A percentile compares a stretch with the other conserved stretches of the same genome.
phyloP scores from a whole-genome alignment of 2,329 filamentous ascomycete species.

The Myriosclerotinia scirpicola region DNA sequence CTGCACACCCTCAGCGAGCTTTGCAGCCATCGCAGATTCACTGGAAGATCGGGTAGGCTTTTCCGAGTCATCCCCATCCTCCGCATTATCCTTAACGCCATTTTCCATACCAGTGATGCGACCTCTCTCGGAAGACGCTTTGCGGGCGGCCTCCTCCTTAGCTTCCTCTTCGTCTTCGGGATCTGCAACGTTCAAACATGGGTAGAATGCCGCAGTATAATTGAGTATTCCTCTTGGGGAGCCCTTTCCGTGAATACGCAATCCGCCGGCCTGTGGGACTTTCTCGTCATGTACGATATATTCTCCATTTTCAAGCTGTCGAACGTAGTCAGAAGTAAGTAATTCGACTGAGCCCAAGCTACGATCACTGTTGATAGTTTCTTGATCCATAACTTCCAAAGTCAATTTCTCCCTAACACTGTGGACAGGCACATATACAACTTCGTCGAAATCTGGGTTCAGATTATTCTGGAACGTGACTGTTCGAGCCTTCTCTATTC shows the following conservation, averaged over 20 bases:
- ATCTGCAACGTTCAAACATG: constrained; percentile 81
- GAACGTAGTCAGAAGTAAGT: constrained; percentile 73
- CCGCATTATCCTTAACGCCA: constrained; percentile 22
- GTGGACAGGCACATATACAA: constrained; percentile 91
- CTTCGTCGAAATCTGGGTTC: constrained; percentile 92
- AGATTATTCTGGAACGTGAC: constrained; percentile 97
- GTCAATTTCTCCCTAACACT: constrained; percentile 78
- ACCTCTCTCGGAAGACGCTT: constrained; percentile 33
- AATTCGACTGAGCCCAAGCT: constrained; percentile 81
- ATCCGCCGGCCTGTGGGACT: constrained; percentile 60
- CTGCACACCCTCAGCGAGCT: constrained; percentile 38
- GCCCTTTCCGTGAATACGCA: constrained; percentile 72
- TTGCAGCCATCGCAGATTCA: constrained; percentile 34
- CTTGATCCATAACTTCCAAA: constrained; percentile 95
- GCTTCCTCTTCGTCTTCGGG: constrained; percentile 87
- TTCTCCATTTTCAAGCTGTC: constrained; percentile 75
- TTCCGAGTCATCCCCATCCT: constrained; percentile 35
- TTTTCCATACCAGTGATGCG: constrained; percentile 35
- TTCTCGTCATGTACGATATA: constrained; percentile 79
- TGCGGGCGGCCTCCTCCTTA: constrained; percentile 52
- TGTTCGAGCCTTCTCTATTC: constrained; percentile 85
- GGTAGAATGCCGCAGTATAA: constrained; percentile 87
- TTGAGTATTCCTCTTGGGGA: constrained; percentile 75
- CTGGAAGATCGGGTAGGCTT: constrained; percentile 46
- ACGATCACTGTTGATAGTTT: constrained; percentile 87